Evolutionary conservation across 2,329 filamentous ascomycete species (phyloP).

Genomic region (Neocatenulostroma microsporum): DNA sequence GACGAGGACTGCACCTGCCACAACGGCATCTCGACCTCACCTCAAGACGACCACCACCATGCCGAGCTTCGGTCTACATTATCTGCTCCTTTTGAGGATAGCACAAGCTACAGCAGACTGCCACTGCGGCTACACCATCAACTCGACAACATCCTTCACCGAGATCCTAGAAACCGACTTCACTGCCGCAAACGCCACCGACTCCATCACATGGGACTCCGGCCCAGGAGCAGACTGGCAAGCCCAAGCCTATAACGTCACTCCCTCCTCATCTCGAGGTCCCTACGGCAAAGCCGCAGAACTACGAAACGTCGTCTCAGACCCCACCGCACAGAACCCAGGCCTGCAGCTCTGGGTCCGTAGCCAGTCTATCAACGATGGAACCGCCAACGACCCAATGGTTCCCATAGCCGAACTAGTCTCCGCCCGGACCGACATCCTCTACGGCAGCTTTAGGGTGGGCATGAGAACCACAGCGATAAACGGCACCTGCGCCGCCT

Average conservation of each 20-base stretch:
- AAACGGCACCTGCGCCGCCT: slow-evolving; percentile 65
- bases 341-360: slow-evolving; percentile 54
- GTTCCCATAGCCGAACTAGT: slow-evolving; percentile 59
- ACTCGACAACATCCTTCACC: slow-evolving; percentile 51
- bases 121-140: slow-evolving; percentile 63
- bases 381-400: slow-evolving; percentile 20
- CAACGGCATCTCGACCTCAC: too few relatives aligned
- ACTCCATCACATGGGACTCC: slow-evolving; percentile 25
- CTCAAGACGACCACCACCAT: too few relatives aligned
- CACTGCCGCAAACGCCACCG: slow-evolving; percentile 37
- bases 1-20: background rate
- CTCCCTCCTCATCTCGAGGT: slow-evolving; percentile 51
- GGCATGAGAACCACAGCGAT: slow-evolving; percentile 56
- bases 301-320: slow-evolving; percentile 50
- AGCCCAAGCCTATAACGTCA: slow-evolving; percentile 59
- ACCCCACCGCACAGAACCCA: slow-evolving; percentile 42
- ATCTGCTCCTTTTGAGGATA: background rate
- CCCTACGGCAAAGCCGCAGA: slow-evolving; percentile 58
- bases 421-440: slow-evolving; percentile 52
- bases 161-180: slow-evolving; percentile 68
- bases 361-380: slow-evolving; percentile 21
- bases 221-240: slow-evolving; percentile 48
- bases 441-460: slow-evolving; percentile 63
- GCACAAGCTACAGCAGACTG: slow-evolving; percentile 44
- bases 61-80: too few relatives aligned